Conservation (phyloP, 2,329 filamentous ascomycete species). For the Harringtonia aguacate region DNA sequence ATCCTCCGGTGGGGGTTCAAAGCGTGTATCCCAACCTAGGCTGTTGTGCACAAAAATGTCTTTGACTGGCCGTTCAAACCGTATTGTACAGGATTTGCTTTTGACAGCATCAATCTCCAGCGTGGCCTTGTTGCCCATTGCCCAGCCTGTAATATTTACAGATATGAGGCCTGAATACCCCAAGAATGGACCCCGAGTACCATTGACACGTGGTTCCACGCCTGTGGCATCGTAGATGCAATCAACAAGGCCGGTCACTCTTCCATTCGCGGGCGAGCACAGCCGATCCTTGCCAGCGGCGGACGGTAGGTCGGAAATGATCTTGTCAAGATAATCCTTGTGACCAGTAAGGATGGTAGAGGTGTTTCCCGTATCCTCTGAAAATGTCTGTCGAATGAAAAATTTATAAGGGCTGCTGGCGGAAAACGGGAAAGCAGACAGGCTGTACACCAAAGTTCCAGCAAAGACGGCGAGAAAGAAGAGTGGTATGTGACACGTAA, state of each 20-base stretch:
- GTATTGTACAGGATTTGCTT: constrained; percentile 67
- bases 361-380: constrained; percentile 64
- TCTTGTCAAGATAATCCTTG: constrained; percentile 52
- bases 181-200: constrained; percentile 53
- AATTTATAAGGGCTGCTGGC: constrained; percentile 69
- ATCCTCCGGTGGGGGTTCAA: constrained; percentile 38
- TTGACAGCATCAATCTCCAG: constrained; percentile 62
- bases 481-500: constrained; percentile 71
- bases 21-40: constrained; percentile 45
- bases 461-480: constrained; percentile 64
- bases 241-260: constrained; percentile 41
- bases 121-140: constrained; percentile 34
- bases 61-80: constrained; percentile 58
- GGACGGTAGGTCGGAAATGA: constrained; percentile 61
- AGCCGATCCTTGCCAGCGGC: constrained; percentile 49
- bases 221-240: constrained; percentile 60
- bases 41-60: constrained; percentile 55
- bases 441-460: constrained; percentile 74
- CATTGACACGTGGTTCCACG: constrained; percentile 18
- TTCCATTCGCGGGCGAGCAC: constrained; percentile 32
- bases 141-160: constrained; percentile 43
- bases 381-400: constrained; percentile 73
- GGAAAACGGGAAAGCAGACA: constrained; percentile 82
- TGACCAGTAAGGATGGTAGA: constrained; percentile 59
- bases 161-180: constrained; percentile 50